Conservation (phyloP, 2,329 filamentous ascomycete genomes). For the Penicillium brasilianum region DNA sequence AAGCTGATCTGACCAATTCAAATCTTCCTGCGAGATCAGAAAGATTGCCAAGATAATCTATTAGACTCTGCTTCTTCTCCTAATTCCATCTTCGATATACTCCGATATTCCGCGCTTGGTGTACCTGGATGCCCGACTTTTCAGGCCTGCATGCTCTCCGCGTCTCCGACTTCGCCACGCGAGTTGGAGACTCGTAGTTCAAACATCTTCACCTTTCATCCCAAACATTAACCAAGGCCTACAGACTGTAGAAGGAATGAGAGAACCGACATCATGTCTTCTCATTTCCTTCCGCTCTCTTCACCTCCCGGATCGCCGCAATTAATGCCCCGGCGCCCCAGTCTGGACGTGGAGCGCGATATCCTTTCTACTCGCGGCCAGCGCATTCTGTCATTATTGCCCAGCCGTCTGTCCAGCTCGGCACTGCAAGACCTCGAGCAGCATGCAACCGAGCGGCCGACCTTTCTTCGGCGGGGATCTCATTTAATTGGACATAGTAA, state of each 20-base stretch:
- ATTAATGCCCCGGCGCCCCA: constrained; percentile 34
- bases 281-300: constrained; percentile 21
- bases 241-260: not conserved
- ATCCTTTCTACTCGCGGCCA: constrained; percentile 49
- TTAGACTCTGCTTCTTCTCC: too few species aligned
- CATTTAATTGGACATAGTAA: constrained; percentile 83
- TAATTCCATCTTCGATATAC: not conserved
- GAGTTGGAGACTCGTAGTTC: not conserved
- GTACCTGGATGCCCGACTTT: not conserved
- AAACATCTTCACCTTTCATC: not conserved
- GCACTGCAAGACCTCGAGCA: constrained; percentile 26
- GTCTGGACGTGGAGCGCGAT: constrained; percentile 42
- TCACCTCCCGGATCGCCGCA: constrained; percentile 19
- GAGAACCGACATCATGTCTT: constrained; percentile 18
- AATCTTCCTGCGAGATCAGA: too few species aligned
- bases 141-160: not conserved
- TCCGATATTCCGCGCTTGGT: not conserved
- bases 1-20: too few species aligned
- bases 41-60: too few species aligned
- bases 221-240: not conserved
- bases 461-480: constrained; percentile 22
- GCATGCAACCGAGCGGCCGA: constrained; percentile 12
- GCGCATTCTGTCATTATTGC: constrained; percentile 40
- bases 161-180: not conserved
- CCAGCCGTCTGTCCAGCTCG: constrained; percentile 32